These are phyloP conservation scores for Pyricularia sp. DNA, from an alignment of 2,329 filamentous ascomycete genomes.

Conservation along the genomic window DNA sequence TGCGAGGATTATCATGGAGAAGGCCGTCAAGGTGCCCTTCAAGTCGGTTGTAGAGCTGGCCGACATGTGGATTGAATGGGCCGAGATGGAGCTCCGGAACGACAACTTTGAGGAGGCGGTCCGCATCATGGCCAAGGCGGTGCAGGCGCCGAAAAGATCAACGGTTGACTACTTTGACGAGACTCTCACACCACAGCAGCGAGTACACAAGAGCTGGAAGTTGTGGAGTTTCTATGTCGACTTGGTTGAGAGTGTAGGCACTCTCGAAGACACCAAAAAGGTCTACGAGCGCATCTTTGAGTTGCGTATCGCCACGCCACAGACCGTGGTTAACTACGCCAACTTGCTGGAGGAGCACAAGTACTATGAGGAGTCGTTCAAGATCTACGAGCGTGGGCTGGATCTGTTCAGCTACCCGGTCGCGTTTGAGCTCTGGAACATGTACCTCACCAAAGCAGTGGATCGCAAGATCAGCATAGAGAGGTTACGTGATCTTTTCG, in stretches of 20 bases:
- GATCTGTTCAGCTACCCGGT: constrained; percentile 99
- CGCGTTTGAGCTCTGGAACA: constrained; percentile 95
- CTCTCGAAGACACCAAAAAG: constrained; percentile 80
- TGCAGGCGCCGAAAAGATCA: constrained; percentile 92
- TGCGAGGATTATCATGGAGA: constrained; percentile 89
- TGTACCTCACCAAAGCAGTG: constrained; percentile 94
- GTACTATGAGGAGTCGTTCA: constrained; percentile 96
- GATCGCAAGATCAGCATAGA: constrained; percentile 95
- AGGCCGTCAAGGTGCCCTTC: constrained; percentile 94
- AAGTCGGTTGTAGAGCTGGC: constrained; percentile 94
- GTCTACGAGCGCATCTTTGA: constrained; percentile 98
- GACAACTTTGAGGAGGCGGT: constrained; percentile 94
- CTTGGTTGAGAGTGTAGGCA: constrained; percentile 85
- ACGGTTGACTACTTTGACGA: constrained; percentile 99
- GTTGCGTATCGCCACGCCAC: constrained; percentile 90
- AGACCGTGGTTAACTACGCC: constrained; percentile 97
- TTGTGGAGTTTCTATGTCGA: constrained; percentile 99
- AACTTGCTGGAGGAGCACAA: constrained; percentile 88
- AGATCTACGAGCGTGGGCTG: constrained; percentile 87
- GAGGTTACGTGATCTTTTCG: constrained; percentile 83
- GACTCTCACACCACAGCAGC: constrained; percentile 80
- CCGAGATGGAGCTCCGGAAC: constrained; percentile 90
- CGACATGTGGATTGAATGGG: constrained; percentile 99
- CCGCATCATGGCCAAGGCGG: constrained; percentile 92
- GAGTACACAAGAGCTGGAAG: constrained; percentile 99